A percentile compares a stretch with the other conserved stretches of the same genome.
These are phyloP conservation scores for Schizochytrium sp. DNA, from an alignment of 108 stramenopile genomes.

Conservation along the genomic window DNA sequence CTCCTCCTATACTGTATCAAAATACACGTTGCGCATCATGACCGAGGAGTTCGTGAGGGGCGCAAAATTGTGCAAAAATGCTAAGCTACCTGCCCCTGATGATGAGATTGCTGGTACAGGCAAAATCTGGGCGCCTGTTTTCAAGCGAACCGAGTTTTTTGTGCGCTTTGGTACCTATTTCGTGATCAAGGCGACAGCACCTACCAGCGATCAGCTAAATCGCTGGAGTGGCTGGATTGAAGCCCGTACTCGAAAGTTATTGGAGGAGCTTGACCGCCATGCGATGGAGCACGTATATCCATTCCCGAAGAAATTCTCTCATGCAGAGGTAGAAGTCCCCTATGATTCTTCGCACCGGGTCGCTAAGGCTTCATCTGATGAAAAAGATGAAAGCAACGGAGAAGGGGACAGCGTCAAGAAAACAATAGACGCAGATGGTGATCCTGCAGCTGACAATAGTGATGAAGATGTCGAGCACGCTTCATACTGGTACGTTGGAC, in stretches of 20 bases:
- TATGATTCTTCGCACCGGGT: background rate
- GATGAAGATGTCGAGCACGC: background rate
- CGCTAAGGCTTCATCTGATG: background rate
- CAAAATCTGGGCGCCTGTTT: conserved; percentile 83
- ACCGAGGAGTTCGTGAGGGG: conserved; percentile 88
- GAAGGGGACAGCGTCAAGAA: conserved; percentile 27
- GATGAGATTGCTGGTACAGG: conserved; percentile 11
- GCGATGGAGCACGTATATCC: conserved; percentile 86
- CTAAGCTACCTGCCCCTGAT: background rate
- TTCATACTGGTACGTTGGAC: conserved; percentile 71
- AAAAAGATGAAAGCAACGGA: background rate
- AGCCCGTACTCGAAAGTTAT: conserved; percentile 88
- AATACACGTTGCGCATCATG: conserved; percentile 65
- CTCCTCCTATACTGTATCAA: conserved; percentile 90
- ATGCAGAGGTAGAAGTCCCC: background rate
- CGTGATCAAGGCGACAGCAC: conserved; percentile 87
- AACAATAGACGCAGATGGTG: background rate
- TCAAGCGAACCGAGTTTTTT: conserved; percentile 95
- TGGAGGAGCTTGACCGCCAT: conserved; percentile 83
- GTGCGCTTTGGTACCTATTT: conserved; percentile 92
- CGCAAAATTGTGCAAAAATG: conserved; percentile 74
- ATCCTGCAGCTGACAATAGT: conserved; percentile 59
- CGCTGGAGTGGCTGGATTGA: conserved; percentile 92
- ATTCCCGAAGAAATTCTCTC: conserved; percentile 85
- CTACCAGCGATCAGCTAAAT: conserved; percentile 68